Evolutionary conservation across 2,329 filamentous ascomycete genomes (phyloP), one percentile per base, ranked within the genome.

Genomic region (Aspergillus ibericus): DNA sequence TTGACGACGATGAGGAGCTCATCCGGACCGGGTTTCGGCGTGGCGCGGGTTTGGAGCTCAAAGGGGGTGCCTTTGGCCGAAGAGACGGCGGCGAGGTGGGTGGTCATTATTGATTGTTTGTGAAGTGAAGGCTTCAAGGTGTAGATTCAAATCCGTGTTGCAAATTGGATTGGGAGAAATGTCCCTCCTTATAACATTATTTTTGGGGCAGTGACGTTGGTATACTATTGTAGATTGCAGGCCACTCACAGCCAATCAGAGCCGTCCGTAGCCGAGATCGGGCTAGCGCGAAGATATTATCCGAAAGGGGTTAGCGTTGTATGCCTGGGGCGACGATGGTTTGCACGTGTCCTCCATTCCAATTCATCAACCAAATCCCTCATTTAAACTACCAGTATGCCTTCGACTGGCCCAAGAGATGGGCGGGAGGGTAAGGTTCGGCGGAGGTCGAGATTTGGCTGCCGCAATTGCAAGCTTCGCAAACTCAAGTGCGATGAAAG

Each of bases 401-500:
- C 36, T 3, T 48, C 48, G 8, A 42, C 9, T 36, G 50, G 8
- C 47, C 36, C 53, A 36, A 48, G 32, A 35, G 46, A 62, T 3
- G 18, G 3, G 16, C 52, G 18, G 38, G 20, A 54, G 29, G 16
- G 35, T 18, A 60, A n/a, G 13, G 36, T 52, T 49, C 22, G 0
- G 36, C 64, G 70, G 32, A 76, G 79, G 57, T 82, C 80, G 15
- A 75, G 78, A 66, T 74, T 70, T 59, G 81, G 81, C 34, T 83
- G 81, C 54, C 76, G 78, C 10, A 83, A 82, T 63, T 83, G 81
- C 69, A 82, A 82, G 66, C 74, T 82, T 4, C 65, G 81, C 59
- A 81, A 81, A 62, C 59, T 83, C 55, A 83, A 82, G 80, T 83
- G 81, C 40, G 80, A 82, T 40, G 80, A 82, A 66, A 50, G 32